Base-by-base conservation (phyloP, 345 rosid genomes). In the Atalantia buxifolia region DNA sequence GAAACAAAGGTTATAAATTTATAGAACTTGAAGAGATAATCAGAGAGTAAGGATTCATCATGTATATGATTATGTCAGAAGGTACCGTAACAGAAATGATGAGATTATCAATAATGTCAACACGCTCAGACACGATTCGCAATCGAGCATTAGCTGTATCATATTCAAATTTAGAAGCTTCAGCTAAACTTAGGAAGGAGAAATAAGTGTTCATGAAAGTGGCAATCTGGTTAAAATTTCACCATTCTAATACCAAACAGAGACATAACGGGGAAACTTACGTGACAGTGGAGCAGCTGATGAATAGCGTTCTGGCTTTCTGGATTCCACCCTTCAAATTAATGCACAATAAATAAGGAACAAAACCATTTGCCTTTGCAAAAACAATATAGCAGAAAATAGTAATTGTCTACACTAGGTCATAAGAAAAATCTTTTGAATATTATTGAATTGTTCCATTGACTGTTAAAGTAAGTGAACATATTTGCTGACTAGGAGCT, bases 251-350 rank as follows among this genome's bases (percentile, higher is more conserved):
- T 75, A 33, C 36, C 31, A 76, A 74, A 36, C 4, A 50, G 12
- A 40, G 30, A 71, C 61, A 66, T 48, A 75, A 71, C 25, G 56
- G 66, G 14, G 42, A 50, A 66, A 80, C 90, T 91, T 88, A 95
- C 98, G 94, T 70, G 97, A 95, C 77, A 95, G 83, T 75, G 98
- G 98, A 31, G 99, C 96, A 25, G 98, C 99, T 55, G 99, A 92
- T 35, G 99, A 95, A 79, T 95, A 95, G 38, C 99, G 94, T 72
- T 94, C 98, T 4, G 98, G 98, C 88, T 91, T 94, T 81, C 98
- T 90, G 77, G 98, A 94, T 88, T 91, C 97, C 75, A 90, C 98
- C 98, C 98, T 95, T 81, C 62, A 85, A 71, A 74, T 66, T 81
- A 65, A 79, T 66, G 65, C 56, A 73, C 78, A 84, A 68, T 55